Evolutionary conservation across 179 eudicot genomes (phyloP).

Genomic region (Corrigiola litoralis): DNA sequence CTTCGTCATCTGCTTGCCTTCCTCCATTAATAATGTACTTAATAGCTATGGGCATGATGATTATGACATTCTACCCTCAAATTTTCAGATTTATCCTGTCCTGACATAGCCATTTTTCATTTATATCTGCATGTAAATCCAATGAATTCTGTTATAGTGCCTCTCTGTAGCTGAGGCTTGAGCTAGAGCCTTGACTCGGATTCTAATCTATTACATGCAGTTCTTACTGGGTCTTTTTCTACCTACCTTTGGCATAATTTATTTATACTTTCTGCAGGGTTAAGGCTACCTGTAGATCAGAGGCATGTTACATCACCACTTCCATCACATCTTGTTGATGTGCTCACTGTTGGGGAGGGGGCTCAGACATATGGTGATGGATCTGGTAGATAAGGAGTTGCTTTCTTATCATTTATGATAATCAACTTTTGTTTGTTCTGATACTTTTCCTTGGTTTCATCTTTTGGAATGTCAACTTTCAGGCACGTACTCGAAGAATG

Average conservation of each 20-base stretch:
- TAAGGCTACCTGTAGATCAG: conserved; percentile 73
- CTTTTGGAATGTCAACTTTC: conserved; percentile 17
- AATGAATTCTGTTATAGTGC: too few relatives aligned
- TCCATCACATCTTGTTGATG: conserved; percentile 79
- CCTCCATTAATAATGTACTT: too few relatives aligned
- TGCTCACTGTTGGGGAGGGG: conserved; percentile 54
- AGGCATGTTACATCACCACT: conserved; percentile 67
- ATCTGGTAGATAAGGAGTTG: conserved; percentile 54
- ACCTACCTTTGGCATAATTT: background rate
- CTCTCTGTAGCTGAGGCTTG: too few relatives aligned
- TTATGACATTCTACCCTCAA: too few relatives aligned
- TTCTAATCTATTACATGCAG: background rate
- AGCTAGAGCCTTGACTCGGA: conserved; percentile 7
- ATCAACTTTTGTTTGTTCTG: background rate
- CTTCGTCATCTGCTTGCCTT: too few relatives aligned
- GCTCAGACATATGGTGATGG: conserved; percentile 52
- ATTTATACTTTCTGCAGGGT: conserved; percentile 39
- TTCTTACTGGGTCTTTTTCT: background rate
- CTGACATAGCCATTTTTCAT: too few relatives aligned
- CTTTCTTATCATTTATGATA: conserved; percentile 3
- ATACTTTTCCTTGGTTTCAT: background rate
- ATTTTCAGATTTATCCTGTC: too few relatives aligned
- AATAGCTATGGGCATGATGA: too few relatives aligned
- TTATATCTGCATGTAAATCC: too few relatives aligned
- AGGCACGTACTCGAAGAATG: conserved; percentile 74